These are phyloP conservation scores for Apiospora marii DNA, from an alignment of 2,329 filamentous ascomycete genomes.

Conservation along the genomic window DNA sequence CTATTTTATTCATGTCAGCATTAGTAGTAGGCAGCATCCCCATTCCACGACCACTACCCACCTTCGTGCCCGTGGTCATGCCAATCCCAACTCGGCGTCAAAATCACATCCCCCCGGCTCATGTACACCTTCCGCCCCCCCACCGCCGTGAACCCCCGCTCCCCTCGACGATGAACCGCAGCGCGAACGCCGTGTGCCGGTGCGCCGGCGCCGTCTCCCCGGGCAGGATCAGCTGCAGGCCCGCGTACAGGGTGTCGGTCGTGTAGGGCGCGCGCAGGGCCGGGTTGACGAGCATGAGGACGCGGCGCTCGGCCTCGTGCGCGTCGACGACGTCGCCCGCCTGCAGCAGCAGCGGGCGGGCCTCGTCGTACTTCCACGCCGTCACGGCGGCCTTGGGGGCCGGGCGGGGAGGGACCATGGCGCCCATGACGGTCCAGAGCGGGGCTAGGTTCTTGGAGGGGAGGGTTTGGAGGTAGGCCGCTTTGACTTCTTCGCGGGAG, in stretches of 20 bases:
- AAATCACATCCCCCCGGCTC: constrained; percentile 59
- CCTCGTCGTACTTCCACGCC: constrained; percentile 43
- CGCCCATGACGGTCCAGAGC: constrained; percentile 25
- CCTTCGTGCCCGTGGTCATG: constrained; percentile 65
- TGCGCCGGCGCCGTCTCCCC: constrained; percentile 61
- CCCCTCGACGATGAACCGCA: constrained; percentile 63
- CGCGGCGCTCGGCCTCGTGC: constrained; percentile 47
- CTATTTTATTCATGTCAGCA: not conserved
- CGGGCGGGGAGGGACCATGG: constrained; percentile 47
- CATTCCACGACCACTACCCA: not conserved
- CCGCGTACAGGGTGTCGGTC: constrained; percentile 63
- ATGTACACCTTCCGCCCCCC: constrained; percentile 58
- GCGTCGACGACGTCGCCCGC: constrained; percentile 44
- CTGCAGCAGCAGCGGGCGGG: constrained; percentile 43
- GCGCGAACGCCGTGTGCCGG: constrained; percentile 61
- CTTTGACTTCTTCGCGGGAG: not conserved
- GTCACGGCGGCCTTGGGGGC: constrained; percentile 49
- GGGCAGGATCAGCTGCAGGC: constrained; percentile 62
- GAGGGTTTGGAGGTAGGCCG: constrained; percentile 20
- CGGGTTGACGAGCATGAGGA: constrained; percentile 49
- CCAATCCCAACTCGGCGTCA: constrained; percentile 64
- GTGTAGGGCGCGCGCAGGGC: constrained; percentile 50
- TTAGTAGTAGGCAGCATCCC: too few species aligned
- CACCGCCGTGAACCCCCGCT: constrained; percentile 61
- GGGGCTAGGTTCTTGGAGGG: constrained; percentile 17